A percentile compares a stretch with the other conserved stretches of the same genome.
Evolutionary conservation across 2,329 filamentous ascomycete species (phyloP).

Genomic region (Monilinia laxa): DNA sequence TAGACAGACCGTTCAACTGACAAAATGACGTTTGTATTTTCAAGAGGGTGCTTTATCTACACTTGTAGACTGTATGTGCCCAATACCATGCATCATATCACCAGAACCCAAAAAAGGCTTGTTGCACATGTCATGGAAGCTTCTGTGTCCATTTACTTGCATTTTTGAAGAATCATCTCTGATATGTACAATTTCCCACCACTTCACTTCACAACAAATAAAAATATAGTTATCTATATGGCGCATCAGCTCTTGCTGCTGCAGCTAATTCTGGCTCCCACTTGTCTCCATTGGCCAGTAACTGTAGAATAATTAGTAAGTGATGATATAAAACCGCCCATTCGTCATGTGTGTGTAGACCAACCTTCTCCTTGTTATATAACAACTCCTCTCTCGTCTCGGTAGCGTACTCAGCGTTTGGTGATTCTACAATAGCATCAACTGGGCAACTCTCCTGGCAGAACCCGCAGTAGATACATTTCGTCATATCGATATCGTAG

Average conservation of each 20-base stretch:
- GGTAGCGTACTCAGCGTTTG: slow-evolving; percentile 73
- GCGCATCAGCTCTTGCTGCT: slow-evolving; percentile 86
- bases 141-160: slow-evolving; percentile 9
- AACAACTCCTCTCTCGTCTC: slow-evolving; percentile 87
- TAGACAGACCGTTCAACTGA: background rate
- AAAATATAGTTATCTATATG: slow-evolving; percentile 67
- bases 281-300: slow-evolving; percentile 85
- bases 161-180: slow-evolving; percentile 16
- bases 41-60: background rate
- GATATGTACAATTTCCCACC: slow-evolving; percentile 22
- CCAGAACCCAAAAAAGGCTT: background rate
- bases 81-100: background rate
- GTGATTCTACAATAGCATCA: slow-evolving; percentile 82
- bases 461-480: slow-evolving; percentile 99
- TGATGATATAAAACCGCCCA: background rate
- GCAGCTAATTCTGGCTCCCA: slow-evolving; percentile 98
- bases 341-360: slow-evolving; percentile 46
- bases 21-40: background rate
- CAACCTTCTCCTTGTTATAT: slow-evolving; percentile 81
- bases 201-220: slow-evolving; percentile 14
- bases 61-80: background rate
- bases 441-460: slow-evolving; percentile 99
- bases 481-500: slow-evolving; percentile 99
- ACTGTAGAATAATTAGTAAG: slow-evolving; percentile 51
- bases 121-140: background rate